Evolutionary conservation across 352 stramenopile species (phyloP), one percentile per base, ranked within the genome.

Genomic region (Pythium insidiosum): DNA sequence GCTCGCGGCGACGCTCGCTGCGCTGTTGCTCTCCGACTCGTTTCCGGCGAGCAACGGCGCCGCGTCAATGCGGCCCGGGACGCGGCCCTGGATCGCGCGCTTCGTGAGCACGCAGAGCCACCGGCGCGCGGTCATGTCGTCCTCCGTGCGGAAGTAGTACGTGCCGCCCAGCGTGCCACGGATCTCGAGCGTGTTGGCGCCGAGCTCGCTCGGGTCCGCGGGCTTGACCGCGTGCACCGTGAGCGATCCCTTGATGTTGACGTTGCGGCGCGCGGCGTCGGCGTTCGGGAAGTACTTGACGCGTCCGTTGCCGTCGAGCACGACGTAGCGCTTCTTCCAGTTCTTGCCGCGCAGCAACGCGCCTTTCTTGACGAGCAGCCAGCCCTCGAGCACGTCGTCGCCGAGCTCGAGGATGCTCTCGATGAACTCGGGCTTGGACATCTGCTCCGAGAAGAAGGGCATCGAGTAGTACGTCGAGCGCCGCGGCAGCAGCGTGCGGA

Each of bases 271-370:
- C n/a, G 80, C 75, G 9, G 74, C 73, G 26, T 89, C 80, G 6
- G 70, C 77, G 45, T 88, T 88, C 16, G 74, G 66, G 53, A 70
- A 92, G 50, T 87, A 89, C 60, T 84, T 87, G 50, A 92, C 61
- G 40, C 77, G 60, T 16, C 71, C 76, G 47, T 88, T 82, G 11
- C 56, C 63, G 53, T 89, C 76, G 31, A 92, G 56, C 35, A 87
- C 65, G 12, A 89, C 74, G 43, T 69, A 92, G 25, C 77, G 73
- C 38, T 92, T 92, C 59, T 92, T 89, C 80, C 80, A 92, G 55
- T 84, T 71, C 39, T 81, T 83, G 29, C 69, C 73, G 18, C 74
- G 75, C 43, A 80, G 70, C n/a, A n/a, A n/a, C 25, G 70, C 31
- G 4, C 70, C 73, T 48, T 85, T 86, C 50, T 92, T 89, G 26